These are phyloP conservation scores for Oryza rufipogon DNA, from an alignment of 176 grass and related monocot genomes.

Conservation along the genomic window DNA sequence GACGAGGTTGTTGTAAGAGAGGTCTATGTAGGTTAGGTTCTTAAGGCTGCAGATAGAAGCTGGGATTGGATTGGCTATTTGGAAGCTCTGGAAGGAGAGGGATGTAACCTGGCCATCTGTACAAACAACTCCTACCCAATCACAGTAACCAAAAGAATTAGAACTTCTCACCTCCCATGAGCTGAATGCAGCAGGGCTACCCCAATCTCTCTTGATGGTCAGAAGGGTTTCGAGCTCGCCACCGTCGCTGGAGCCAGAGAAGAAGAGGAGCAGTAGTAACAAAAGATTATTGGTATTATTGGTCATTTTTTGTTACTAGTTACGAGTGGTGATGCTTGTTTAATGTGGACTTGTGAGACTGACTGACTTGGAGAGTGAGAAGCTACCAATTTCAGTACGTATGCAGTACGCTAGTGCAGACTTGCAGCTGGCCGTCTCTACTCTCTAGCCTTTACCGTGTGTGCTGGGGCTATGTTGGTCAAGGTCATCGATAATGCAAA, in stretches of 20 bases:
- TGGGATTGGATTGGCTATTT: conserved; percentile 16
- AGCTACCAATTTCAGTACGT: too few species aligned
- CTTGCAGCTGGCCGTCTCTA: too few species aligned
- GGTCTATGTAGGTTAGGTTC: conserved; percentile 30
- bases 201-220: conserved; percentile 42
- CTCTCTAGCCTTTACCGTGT: too few species aligned
- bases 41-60: conserved; percentile 41
- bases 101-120: background rate
- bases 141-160: conserved; percentile 6
- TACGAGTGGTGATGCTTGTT: background rate
- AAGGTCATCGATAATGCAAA: too few species aligned
- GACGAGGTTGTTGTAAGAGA: conserved; percentile 51
- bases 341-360: background rate
- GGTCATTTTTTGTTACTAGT: background rate
- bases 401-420: too few species aligned
- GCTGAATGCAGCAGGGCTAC: conserved; percentile 31
- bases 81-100: conserved; percentile 2
- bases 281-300: background rate
- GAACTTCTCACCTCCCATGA: conserved; percentile 41
- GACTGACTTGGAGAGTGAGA: too few species aligned
- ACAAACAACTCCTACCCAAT: conserved; percentile 48
- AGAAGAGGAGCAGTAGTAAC: background rate
- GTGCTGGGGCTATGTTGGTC: too few species aligned
- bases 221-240: conserved; percentile 33
- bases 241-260: background rate